A percentile compares a stretch with the other conserved stretches of the same genome.
These are phyloP conservation scores for Acrodontium crateriforme DNA, from an alignment of 2,329 filamentous ascomycete genomes.

Conservation along the genomic window DNA sequence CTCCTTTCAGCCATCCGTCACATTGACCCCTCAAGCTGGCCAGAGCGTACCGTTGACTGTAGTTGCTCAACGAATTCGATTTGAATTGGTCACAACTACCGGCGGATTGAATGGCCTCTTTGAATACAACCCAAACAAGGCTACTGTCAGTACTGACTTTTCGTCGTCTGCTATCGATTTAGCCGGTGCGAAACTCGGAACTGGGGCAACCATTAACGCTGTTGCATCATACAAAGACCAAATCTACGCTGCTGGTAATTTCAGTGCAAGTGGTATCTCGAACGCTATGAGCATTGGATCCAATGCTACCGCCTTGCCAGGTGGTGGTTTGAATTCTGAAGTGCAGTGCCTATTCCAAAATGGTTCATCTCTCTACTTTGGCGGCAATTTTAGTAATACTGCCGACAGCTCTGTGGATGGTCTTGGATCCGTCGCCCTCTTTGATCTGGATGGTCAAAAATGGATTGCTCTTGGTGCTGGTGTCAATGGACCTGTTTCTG, in stretches of 20 bases:
- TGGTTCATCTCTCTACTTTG: constrained; percentile 58
- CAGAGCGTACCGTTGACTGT: constrained; percentile 56
- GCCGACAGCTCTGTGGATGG: constrained; percentile 45
- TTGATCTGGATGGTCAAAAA: constrained; percentile 50
- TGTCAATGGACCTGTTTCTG: constrained; percentile 63
- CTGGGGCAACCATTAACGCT: constrained; percentile 54
- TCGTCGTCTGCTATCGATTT: constrained; percentile 60
- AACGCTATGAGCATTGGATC: constrained; percentile 66
- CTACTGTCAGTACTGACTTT: constrained; percentile 49
- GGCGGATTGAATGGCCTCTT: constrained; percentile 80
- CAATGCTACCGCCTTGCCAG: constrained; percentile 47
- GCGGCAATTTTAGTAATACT: constrained; percentile 71
- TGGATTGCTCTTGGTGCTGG: constrained; percentile 78
- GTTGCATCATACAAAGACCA: constrained; percentile 51
- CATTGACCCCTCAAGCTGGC: constrained; percentile 53
- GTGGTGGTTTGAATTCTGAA: constrained; percentile 64
- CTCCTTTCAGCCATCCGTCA: constrained; percentile 68
- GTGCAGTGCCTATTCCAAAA: constrained; percentile 61
- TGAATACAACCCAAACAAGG: constrained; percentile 62
- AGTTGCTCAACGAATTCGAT: constrained; percentile 81
- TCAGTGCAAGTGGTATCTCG: constrained; percentile 50
- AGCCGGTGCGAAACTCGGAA: constrained; percentile 56
- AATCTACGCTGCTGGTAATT: constrained; percentile 73
- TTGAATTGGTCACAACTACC: constrained; percentile 58
- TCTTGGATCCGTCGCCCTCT: constrained; percentile 64